Conservation (phyloP, 768 basidiomycete species). For the Mycena sanguinolenta region DNA sequence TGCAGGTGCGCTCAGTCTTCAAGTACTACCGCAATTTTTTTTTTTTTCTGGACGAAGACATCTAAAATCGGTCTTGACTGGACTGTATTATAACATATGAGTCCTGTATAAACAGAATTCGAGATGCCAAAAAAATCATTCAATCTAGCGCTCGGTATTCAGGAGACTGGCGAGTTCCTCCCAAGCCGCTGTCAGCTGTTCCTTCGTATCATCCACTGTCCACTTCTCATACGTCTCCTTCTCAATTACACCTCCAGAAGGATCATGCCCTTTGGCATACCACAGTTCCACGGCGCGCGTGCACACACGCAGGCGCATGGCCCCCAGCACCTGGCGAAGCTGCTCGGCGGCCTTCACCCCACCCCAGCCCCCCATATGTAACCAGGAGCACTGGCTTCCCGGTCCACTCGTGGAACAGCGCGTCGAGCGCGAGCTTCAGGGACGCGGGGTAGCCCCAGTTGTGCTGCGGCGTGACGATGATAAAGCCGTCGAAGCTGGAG, state of each 20-base stretch:
- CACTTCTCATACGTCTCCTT: conserved; percentile 19
- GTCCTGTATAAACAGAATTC: too few relatives aligned
- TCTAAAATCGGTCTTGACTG: too few relatives aligned
- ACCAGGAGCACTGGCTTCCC: conserved; percentile 49
- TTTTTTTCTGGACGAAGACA: too few relatives aligned
- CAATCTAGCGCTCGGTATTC: too few relatives aligned
- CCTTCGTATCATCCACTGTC: conserved; percentile 31
- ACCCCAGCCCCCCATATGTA: conserved; percentile 51
- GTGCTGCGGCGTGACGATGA: conserved; percentile 56
- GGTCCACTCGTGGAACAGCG: conserved; percentile 54
- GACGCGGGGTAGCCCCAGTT: conserved; percentile 55
- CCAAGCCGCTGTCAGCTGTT: conserved; percentile 27
- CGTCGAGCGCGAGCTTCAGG: conserved; percentile 56
- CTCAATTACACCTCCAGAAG: conserved; percentile 11
- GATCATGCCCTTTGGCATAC: conserved; percentile 18
- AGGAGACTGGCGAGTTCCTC: conserved; percentile 9
- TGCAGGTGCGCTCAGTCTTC: too few relatives aligned
- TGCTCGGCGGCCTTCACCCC: conserved; percentile 45
- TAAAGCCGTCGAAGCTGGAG: conserved; percentile 45
- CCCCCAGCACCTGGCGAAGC: conserved; percentile 45
- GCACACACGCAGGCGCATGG: conserved; percentile 31
- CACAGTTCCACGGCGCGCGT: conserved; percentile 23
- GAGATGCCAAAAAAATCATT: too few relatives aligned
- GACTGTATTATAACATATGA: too few relatives aligned
- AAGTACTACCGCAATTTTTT: too few relatives aligned